Evolutionary conservation across 2,329 filamentous ascomycete genomes (phyloP).

Genomic region (Clonostachys chloroleuca): DNA sequence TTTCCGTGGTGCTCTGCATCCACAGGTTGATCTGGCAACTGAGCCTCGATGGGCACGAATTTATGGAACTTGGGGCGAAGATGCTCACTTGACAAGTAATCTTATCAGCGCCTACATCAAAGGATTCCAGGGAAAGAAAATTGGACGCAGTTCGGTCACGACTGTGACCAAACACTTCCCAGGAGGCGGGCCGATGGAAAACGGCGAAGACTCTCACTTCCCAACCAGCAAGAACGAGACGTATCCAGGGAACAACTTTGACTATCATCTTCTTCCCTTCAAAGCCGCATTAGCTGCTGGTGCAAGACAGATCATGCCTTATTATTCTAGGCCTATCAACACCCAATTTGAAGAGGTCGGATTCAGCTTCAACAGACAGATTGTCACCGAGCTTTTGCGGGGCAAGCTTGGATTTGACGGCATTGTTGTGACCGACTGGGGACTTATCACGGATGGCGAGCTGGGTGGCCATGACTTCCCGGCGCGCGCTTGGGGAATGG

Average conservation of each 20-base stretch:
- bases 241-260: slow-evolving; percentile 44
- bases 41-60: slow-evolving; percentile 46
- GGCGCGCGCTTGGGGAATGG: slow-evolving; percentile 44
- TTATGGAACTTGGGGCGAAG: slow-evolving; percentile 39
- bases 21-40: slow-evolving; percentile 44
- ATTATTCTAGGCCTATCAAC: slow-evolving; percentile 41
- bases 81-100: slow-evolving; percentile 31
- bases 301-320: slow-evolving; percentile 46
- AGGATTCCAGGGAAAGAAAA: slow-evolving; percentile 37
- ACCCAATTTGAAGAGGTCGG: slow-evolving; percentile 40
- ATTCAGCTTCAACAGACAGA: slow-evolving; percentile 44
- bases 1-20: slow-evolving; percentile 40
- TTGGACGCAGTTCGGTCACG: slow-evolving; percentile 35
- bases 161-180: slow-evolving; percentile 51
- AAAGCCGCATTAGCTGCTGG: slow-evolving; percentile 42
- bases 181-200: slow-evolving; percentile 39
- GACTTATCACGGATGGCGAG: slow-evolving; percentile 38
- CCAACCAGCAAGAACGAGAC: slow-evolving; percentile 44
- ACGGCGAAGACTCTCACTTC: slow-evolving; percentile 49
- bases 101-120: slow-evolving; percentile 37
- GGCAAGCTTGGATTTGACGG: slow-evolving; percentile 43
- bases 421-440: slow-evolving; percentile 48
- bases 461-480: slow-evolving; percentile 38
- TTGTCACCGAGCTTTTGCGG: slow-evolving; percentile 43
- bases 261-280: slow-evolving; percentile 47